These are phyloP conservation scores for Suaeda aralocaspica DNA, from an alignment of 148 eudicot species.

Conservation along the genomic window DNA sequence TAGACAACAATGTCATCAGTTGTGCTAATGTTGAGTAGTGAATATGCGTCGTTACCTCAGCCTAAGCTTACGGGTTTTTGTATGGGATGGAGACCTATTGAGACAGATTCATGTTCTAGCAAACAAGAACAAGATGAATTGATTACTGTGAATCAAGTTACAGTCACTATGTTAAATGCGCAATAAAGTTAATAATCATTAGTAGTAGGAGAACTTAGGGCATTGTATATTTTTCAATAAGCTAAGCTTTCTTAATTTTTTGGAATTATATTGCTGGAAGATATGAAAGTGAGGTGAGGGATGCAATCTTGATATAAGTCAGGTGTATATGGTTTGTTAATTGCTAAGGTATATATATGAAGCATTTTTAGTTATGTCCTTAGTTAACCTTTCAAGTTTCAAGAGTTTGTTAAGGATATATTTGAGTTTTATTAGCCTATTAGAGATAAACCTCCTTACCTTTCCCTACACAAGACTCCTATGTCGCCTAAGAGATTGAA, in stretches of 20 bases:
- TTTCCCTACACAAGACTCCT: too few species aligned
- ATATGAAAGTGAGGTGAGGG: not conserved
- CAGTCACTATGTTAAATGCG: conserved; percentile 60
- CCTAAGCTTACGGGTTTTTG: conserved; percentile 67
- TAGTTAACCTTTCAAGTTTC: too few species aligned
- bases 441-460: too few species aligned
- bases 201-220: not conserved
- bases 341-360: not conserved
- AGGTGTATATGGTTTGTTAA: too few species aligned
- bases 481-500: too few species aligned
- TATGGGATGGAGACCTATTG: conserved; percentile 42
- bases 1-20: conserved; percentile 69
- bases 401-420: too few species aligned
- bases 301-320: not conserved
- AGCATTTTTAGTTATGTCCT: too few species aligned
- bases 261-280: not conserved
- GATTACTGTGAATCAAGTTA: conserved; percentile 57
- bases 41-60: conserved; percentile 41
- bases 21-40: conserved; percentile 66
- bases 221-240: not conserved
- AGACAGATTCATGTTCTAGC: conserved; percentile 50
- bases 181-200: conserved; percentile 33
- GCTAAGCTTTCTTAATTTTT: not conserved
- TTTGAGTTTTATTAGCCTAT: too few species aligned
- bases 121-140: conserved; percentile 54